Evolutionary conservation across 495 filamentous ascomycete genomes (phyloP).

Genomic region (Daldinia childiae): DNA sequence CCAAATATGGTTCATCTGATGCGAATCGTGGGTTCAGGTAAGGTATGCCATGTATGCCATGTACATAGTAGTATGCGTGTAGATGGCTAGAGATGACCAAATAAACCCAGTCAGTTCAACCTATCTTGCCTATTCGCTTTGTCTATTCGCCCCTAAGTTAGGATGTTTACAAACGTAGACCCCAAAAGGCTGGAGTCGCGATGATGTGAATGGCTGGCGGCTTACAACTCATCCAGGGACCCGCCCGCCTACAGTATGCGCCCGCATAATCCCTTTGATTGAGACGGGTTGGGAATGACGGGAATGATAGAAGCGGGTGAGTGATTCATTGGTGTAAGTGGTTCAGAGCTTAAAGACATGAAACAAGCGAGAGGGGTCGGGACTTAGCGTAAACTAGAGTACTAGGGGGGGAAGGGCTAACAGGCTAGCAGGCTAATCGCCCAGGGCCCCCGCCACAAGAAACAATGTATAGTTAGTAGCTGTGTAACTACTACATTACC

Average conservation of each 20-base stretch:
- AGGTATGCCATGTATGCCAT: not conserved
- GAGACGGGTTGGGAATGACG: constrained; percentile 30
- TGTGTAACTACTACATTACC: not conserved
- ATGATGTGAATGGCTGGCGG: constrained; percentile 39
- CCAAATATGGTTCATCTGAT: constrained; percentile 36
- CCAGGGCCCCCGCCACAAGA: constrained; percentile 9
- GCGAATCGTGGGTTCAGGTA: constrained; percentile 19
- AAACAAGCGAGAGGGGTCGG: constrained; percentile 42
- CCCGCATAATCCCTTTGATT: constrained; percentile 40
- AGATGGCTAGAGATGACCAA: no score
- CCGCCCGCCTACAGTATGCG: constrained; percentile 44
- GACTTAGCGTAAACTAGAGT: constrained; percentile 22
- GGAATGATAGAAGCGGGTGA: constrained; percentile 36
- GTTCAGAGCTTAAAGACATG: constrained; percentile 39
- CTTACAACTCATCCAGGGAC: constrained; percentile 38
- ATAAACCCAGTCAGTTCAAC: no score
- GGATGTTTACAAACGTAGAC: constrained; percentile 38
- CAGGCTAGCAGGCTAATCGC: constrained; percentile 13
- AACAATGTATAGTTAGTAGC: not conserved
- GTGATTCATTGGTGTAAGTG: constrained; percentile 40
- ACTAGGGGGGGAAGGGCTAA: no score
- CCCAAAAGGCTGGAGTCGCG: constrained; percentile 35
- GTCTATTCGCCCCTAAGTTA: constrained; percentile 28
- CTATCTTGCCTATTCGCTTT: not conserved
- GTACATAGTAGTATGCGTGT: not conserved